Evolutionary conservation across 2,329 filamentous ascomycete genomes (phyloP).

Genomic region (Penicillium sp.): DNA sequence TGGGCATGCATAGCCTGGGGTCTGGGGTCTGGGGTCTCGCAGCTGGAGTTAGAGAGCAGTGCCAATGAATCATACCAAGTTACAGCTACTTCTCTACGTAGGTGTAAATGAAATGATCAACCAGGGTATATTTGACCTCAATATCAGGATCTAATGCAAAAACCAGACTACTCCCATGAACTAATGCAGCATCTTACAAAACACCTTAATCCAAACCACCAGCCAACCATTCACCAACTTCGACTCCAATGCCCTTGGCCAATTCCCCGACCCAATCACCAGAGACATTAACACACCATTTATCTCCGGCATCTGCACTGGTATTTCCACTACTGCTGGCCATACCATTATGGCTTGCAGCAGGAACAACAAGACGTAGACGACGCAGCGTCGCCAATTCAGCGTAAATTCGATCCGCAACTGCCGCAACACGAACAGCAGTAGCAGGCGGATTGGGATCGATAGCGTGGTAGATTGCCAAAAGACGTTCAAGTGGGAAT

Average conservation of each 20-base stretch:
- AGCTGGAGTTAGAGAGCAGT: too few species aligned
- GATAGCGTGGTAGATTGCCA: slow-evolving; percentile 52
- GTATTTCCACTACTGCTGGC: slow-evolving; percentile 37
- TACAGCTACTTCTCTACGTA: not conserved
- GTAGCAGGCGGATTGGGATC: slow-evolving; percentile 48
- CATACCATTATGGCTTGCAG: slow-evolving; percentile 36
- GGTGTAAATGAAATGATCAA: not conserved
- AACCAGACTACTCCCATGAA: not conserved
- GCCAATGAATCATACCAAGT: too few species aligned
- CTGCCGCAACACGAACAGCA: slow-evolving; percentile 35
- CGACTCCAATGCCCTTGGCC: slow-evolving; percentile 47
- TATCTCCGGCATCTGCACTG: slow-evolving; percentile 44
- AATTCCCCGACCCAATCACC: slow-evolving; percentile 50
- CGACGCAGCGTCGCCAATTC: slow-evolving; percentile 50
- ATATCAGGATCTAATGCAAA: slow-evolving; percentile 7
- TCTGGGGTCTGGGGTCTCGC: too few species aligned
- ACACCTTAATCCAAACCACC: slow-evolving; percentile 37
- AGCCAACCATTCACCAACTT: slow-evolving; percentile 48
- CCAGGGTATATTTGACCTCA: slow-evolving; percentile 15
- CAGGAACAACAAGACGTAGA: slow-evolving; percentile 48
- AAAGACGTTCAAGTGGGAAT: slow-evolving; percentile 48
- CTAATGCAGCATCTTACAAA: not conserved
- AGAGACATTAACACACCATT: slow-evolving; percentile 51
- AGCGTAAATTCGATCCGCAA: slow-evolving; percentile 47
- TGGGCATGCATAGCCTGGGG: too few species aligned